Conservation (phyloP, 2,329 filamentous ascomycete species). For the Fusarium proliferatum region DNA sequence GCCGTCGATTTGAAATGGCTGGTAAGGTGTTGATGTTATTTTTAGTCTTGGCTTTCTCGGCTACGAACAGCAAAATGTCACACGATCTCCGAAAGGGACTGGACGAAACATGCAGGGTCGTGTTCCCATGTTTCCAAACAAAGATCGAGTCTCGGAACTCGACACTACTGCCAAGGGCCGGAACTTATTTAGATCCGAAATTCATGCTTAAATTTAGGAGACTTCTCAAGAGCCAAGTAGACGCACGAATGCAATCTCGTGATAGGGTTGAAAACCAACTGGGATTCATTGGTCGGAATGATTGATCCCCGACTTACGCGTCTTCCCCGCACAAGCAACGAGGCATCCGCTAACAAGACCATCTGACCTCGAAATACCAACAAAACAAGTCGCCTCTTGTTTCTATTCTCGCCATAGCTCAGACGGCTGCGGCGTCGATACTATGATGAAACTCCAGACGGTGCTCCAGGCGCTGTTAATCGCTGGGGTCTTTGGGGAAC, state of each 20-base stretch:
- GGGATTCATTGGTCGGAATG: neutral
- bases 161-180: neutral
- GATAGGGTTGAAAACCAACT: neutral
- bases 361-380: neutral
- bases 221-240: accelerated
- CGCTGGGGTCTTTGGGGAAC: neutral
- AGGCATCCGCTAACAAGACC: neutral
- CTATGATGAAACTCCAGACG: neutral
- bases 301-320: neutral
- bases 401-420: neutral
- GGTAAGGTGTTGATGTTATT: neutral
- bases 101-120: neutral
- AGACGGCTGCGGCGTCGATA: too few species aligned
- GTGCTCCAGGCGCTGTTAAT: neutral
- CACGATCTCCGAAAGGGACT: neutral
- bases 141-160: neutral
- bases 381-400: neutral
- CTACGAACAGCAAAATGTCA: neutral
- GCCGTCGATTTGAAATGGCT: too few species aligned
- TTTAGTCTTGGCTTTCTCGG: neutral
- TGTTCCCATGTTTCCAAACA: neutral
- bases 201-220: neutral
- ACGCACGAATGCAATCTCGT: neutral
- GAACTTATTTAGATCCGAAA: accelerated
- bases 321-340: neutral